Evolutionary conservation across 2,329 filamentous ascomycete species (phyloP).

Genomic region (Aspergillus carbonarius): DNA sequence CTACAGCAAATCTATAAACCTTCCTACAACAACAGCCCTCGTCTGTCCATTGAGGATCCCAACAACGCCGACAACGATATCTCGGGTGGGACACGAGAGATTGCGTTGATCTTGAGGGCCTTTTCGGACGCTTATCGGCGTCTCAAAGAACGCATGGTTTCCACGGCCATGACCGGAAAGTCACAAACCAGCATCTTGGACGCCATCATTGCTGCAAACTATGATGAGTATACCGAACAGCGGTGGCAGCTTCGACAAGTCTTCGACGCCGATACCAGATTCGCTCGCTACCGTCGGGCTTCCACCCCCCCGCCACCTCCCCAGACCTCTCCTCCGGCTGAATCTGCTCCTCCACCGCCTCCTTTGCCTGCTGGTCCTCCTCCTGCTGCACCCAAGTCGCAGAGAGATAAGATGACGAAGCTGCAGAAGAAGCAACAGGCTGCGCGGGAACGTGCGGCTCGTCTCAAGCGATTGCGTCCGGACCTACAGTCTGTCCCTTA

Average conservation of each 20-base stretch:
- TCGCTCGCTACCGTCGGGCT: constrained; percentile 29
- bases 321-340: constrained; percentile 18
- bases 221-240: constrained; percentile 69
- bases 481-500: constrained; percentile 29
- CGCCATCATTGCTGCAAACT: constrained; percentile 74
- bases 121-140: constrained; percentile 66
- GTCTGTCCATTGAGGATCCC: constrained; percentile 87
- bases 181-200: constrained; percentile 62
- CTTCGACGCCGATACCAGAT: constrained; percentile 44
- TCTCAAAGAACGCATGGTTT: constrained; percentile 59
- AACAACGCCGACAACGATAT: constrained; percentile 86
- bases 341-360: constrained; percentile 23
- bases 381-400: constrained; percentile 13
- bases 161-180: constrained; percentile 20
- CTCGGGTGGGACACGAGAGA: constrained; percentile 77
- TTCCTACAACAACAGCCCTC: constrained; percentile 56
- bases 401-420: constrained; percentile 26
- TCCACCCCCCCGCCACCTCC: constrained; percentile 29
- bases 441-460: constrained; percentile 30
- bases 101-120: constrained; percentile 62
- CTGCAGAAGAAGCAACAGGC: constrained; percentile 27
- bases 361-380: constrained; percentile 19
- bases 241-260: constrained; percentile 61
- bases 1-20: constrained; percentile 47
- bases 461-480: constrained; percentile 31